Percentiles rank a stretch among this genome's conserved stretches.
These are phyloP conservation scores for Suillus cothurnatus DNA, from an alignment of 768 basidiomycete genomes.

Conservation along the genomic window DNA sequence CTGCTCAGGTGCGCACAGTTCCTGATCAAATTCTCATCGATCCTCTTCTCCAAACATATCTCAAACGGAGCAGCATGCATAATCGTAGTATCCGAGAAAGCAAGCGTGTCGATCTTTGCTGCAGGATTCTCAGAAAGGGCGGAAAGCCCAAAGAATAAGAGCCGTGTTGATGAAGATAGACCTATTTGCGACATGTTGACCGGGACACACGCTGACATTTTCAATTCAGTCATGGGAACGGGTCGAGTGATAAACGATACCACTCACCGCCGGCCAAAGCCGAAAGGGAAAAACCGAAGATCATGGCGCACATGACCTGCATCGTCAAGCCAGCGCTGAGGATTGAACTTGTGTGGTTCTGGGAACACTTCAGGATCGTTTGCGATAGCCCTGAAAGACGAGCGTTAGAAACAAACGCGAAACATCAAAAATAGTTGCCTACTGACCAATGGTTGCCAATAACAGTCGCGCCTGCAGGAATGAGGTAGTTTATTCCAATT, in stretches of 20 bases:
- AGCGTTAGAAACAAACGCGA: not conserved
- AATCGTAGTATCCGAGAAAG: conserved; percentile 61
- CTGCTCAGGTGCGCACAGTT: not conserved
- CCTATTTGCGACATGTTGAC: conserved; percentile 44
- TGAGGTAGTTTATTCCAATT: conserved; percentile 36
- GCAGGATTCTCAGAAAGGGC: conserved; percentile 46
- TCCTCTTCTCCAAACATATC: conserved; percentile 51
- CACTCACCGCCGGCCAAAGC: conserved; percentile 37
- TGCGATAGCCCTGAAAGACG: conserved; percentile 39
- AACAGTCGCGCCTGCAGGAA: conserved; percentile 42
- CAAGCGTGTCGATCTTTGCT: conserved; percentile 58
- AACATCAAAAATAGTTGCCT: not conserved
- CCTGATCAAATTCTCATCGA: conserved; percentile 12
- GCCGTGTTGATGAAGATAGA: conserved; percentile 67
- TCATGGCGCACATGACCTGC: conserved; percentile 29
- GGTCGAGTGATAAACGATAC: not conserved
- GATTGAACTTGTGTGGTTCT: conserved; percentile 56
- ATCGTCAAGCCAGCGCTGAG: conserved; percentile 49
- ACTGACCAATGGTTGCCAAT: conserved; percentile 41
- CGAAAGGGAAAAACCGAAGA: conserved; percentile 35
- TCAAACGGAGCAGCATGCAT: conserved; percentile 60
- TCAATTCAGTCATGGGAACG: not conserved
- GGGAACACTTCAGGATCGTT: conserved; percentile 56
- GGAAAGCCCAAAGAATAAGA: conserved; percentile 64
- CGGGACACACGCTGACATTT: conserved; percentile 52